These are phyloP conservation scores for Helotiales sp. DNA, from an alignment of 2,329 filamentous ascomycete genomes.

Conservation along the genomic window DNA sequence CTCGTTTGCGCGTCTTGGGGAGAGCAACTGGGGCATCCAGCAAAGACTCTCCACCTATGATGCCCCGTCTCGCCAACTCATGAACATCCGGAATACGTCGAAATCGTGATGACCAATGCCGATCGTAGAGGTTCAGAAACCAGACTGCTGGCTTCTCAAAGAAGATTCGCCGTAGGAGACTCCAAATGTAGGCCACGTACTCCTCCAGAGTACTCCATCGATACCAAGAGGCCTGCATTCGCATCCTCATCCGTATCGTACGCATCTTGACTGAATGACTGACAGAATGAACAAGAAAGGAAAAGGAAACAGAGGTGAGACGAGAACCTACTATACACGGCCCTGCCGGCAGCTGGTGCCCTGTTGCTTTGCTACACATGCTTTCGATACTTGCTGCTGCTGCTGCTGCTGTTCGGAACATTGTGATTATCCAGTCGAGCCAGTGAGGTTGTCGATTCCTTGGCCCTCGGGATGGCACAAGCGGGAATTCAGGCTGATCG, in stretches of 20 bases:
- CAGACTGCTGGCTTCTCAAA: conserved; percentile 21
- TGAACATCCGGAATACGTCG: conserved; percentile 21
- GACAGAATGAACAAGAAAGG: not conserved
- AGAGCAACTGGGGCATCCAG: conserved; percentile 24
- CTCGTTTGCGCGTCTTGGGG: conserved; percentile 25
- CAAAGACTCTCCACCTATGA: conserved; percentile 16
- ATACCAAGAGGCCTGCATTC: not conserved
- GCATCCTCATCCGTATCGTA: not conserved
- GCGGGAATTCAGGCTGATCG: conserved; percentile 10
- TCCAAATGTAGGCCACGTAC: not conserved
- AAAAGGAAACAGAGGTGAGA: not conserved
- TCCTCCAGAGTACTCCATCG: conserved; percentile 2
- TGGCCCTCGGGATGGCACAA: not conserved
- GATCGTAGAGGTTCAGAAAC: conserved; percentile 24
- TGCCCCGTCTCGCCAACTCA: conserved; percentile 18
- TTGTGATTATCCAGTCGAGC: conserved; percentile 14
- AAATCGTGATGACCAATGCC: conserved; percentile 18
- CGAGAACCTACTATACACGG: conserved; percentile 6
- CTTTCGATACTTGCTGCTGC: not conserved
- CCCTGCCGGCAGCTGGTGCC: not conserved
- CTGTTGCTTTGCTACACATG: not conserved
- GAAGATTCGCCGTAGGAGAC: not conserved
- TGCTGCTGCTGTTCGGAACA: conserved; percentile 3
- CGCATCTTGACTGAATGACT: conserved; percentile 1
- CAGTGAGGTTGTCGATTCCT: conserved; percentile 11